Base-by-base conservation (phyloP, 805 yeast genomes). In the Ascoidea tarda region DNA sequence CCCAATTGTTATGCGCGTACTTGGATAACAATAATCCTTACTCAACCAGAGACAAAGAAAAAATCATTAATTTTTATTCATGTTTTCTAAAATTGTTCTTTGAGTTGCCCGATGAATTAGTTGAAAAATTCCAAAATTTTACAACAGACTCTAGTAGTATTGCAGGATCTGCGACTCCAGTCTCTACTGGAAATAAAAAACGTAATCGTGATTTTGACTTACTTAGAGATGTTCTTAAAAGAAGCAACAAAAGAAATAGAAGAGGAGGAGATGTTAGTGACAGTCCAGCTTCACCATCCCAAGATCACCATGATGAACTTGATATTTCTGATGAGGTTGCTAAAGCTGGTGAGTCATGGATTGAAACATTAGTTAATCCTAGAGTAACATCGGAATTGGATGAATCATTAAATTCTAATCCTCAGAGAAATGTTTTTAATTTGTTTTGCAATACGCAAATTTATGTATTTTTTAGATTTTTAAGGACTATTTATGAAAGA, bases 361-460 rank as follows among this genome's bases (percentile, higher is more conserved):
- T 72, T 59, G 75, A 78, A 66, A 66, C 73, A 50, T 46, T 53
- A n/a, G 64, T 51, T 61, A 64, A 58, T 38, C 14, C 44, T 10
- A 38, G 44, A 14, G 14, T 4, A 38, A 14, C 14, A 10, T 8
- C 2, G 8, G 14, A 38, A 38, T 10, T 8, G 14, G 14, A 38
- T 38, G 14, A 38, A 38, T 38, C 44, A 38, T 38, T 63, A 63
- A 52, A 54, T 38, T 3, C 52, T 48, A 1, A 49, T 46, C 49
- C 56, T 56, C 28, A 52, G 44, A 33, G 52, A 49, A 31, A 49
- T 32, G 31, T 69, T 49, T 84, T 66, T 69, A 85, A 83, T 63
- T 66, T 85, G 61, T 87, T 85, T 71, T 81, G 83, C 57, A 85
- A 85, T 64, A 80, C 90, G 3, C 77, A 85, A 48, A 75, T 85